Percentiles rank a stretch among this genome's conserved stretches.
Conservation (phyloP, 495 filamentous ascomycete species). For the Glutinoglossum americanum region DNA sequence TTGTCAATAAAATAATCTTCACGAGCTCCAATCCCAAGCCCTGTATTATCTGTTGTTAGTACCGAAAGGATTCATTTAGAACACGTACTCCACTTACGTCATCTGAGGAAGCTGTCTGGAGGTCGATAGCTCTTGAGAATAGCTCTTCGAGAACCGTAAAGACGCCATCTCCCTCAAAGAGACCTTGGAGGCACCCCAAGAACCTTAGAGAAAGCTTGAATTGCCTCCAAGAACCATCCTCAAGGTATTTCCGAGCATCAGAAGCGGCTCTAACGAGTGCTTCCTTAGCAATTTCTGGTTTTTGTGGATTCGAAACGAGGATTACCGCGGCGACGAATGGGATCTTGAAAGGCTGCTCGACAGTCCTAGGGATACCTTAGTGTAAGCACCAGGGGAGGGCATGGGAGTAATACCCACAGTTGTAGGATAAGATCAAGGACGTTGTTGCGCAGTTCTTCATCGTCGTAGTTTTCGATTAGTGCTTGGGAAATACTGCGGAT, state of each 20-base stretch:
- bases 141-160: constrained; percentile 69
- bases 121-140: constrained; percentile 60
- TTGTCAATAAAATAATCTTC: constrained; percentile 82
- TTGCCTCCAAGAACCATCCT: constrained; percentile 61
- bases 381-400: constrained; percentile 8
- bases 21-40: constrained; percentile 77
- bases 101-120: constrained; percentile 77
- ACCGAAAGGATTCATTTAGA: background rate
- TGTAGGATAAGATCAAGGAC: constrained; percentile 54
- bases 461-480: constrained; percentile 60
- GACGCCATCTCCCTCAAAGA: constrained; percentile 69
- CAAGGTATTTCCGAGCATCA: constrained; percentile 37
- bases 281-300: constrained; percentile 46
- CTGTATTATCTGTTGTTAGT: constrained; percentile 5
- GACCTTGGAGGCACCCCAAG: constrained; percentile 54
- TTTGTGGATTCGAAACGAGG: constrained; percentile 50
- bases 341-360: constrained; percentile 92
- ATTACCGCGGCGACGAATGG: constrained; percentile 74
- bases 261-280: constrained; percentile 37
- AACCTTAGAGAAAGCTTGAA: constrained; percentile 82
- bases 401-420: constrained; percentile 29
- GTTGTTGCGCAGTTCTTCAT: constrained; percentile 44
- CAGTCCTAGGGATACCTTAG: constrained; percentile 20
- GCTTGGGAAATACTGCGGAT: constrained; percentile 50
- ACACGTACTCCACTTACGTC: constrained; percentile 36